These are phyloP conservation scores for Stropharia rugosoannulata DNA, from an alignment of 768 basidiomycete species.

Conservation along the genomic window DNA sequence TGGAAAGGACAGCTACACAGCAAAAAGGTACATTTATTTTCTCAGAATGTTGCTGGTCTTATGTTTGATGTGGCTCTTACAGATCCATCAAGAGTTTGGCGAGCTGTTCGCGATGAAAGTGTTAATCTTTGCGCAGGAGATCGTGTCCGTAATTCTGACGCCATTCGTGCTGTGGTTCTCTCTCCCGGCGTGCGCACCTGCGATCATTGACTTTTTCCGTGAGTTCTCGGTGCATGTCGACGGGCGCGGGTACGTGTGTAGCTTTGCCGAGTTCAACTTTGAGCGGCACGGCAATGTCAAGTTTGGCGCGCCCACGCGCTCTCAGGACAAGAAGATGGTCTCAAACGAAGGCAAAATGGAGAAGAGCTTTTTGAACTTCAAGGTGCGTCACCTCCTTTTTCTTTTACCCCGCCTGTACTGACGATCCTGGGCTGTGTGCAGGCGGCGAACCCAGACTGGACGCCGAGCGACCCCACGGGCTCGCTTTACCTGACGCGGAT, in stretches of 20 bases:
- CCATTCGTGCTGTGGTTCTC: conserved; percentile 95
- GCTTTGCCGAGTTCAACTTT: conserved; percentile 98
- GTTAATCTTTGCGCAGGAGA: conserved; percentile 81
- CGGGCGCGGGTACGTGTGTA: conserved; percentile 94
- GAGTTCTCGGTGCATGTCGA: conserved; percentile 98
- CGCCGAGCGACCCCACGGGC: conserved; percentile 84
- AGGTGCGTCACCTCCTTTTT: conserved; percentile 38
- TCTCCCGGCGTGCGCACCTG: conserved; percentile 84
- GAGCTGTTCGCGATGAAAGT: conserved; percentile 94
- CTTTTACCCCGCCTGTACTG: not conserved
- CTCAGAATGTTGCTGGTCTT: not conserved
- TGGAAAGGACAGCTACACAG: conserved; percentile 92
- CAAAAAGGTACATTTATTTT: conserved; percentile 56
- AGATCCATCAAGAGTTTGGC: conserved; percentile 92
- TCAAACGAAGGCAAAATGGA: conserved; percentile 99
- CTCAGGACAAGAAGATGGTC: conserved; percentile 70
- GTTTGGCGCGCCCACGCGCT: conserved; percentile 83
- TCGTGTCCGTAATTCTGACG: conserved; percentile 88
- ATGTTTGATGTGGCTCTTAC: not conserved
- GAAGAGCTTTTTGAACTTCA: conserved; percentile 95
- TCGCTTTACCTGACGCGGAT: conserved; percentile 89
- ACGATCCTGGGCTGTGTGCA: conserved; percentile 21
- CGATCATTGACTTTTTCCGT: conserved; percentile 96
- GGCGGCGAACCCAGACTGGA: conserved; percentile 97
- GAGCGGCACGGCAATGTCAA: conserved; percentile 91